A percentile compares a stretch with the other conserved stretches of the same genome.
Conservation (phyloP, 768 basidiomycete genomes). For the Chalciporus chontae region DNA sequence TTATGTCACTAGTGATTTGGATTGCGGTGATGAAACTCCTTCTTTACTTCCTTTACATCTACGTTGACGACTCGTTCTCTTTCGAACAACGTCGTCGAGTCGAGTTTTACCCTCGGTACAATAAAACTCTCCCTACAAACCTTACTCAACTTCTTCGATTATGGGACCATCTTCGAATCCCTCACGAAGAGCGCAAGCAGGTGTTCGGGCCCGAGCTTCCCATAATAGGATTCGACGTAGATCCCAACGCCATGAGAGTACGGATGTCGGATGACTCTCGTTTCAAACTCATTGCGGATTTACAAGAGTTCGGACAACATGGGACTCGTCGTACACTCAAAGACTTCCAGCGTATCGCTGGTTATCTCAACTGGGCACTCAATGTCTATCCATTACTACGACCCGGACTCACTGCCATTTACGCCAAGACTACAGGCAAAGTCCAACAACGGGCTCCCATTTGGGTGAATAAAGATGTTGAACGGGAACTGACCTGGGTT, state of each 20-base stretch:
- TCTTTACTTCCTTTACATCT: conserved; percentile 16
- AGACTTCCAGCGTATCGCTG: conserved; percentile 31
- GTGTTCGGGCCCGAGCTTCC: too few species aligned
- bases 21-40: conserved; percentile 18
- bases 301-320: conserved; percentile 12
- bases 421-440: conserved; percentile 34
- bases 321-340: background rate
- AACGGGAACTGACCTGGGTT: conserved; percentile 27
- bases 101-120: conserved; percentile 1
- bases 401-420: conserved; percentile 32
- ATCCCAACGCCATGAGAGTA: conserved; percentile 25
- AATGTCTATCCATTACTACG: conserved; percentile 37
- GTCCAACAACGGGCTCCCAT: background rate
- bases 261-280: conserved; percentile 9
- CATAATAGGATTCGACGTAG: conserved; percentile 36
- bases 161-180: conserved; percentile 30
- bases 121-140: background rate
- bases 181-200: conserved; percentile 33
- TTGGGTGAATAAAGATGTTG: conserved; percentile 7
- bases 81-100: background rate
- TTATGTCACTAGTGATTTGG: conserved; percentile 33
- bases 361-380: conserved; percentile 38
- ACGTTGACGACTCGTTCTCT: conserved; percentile 29
- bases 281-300: conserved; percentile 8
- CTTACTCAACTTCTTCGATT: conserved; percentile 20